phyloP scores from a whole-genome alignment of 148 eudicot genomes.

The Euryodendron excelsum region DNA sequence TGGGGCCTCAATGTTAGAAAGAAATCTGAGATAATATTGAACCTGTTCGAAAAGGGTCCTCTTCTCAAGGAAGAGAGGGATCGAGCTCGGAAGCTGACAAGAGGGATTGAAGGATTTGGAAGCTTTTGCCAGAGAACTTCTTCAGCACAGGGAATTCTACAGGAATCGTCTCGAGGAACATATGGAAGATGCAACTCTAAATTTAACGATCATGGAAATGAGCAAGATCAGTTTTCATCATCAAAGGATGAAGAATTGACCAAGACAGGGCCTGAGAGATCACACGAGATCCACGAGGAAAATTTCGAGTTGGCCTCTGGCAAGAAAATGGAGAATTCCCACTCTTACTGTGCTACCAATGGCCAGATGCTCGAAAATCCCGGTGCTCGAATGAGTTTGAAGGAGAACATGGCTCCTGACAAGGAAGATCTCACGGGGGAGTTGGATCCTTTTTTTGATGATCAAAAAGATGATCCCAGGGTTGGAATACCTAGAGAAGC shows the following conservation, averaged over 20 bases:
- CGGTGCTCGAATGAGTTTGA: constrained; percentile 14
- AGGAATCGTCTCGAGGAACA: constrained; percentile 26
- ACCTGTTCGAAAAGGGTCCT: constrained; percentile 61
- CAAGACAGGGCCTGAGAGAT: not conserved
- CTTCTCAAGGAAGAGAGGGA: constrained; percentile 75
- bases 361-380: constrained; percentile 1
- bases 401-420: constrained; percentile 62
- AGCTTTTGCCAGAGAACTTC: constrained; percentile 53
- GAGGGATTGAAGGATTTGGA: constrained; percentile 91
- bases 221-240: constrained; percentile 28
- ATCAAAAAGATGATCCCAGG: constrained; percentile 13
- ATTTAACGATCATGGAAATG: constrained; percentile 55
- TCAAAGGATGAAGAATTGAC: constrained; percentile 7
- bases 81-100: constrained; percentile 61
- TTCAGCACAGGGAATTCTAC: constrained; percentile 30
- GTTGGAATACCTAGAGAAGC: constrained; percentile 26
- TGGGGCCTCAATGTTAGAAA: constrained; percentile 83
- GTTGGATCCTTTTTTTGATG: constrained; percentile 41
- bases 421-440: constrained; percentile 24
- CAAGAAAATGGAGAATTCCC: constrained; percentile 14
- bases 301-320: not conserved
- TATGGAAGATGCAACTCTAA: constrained; percentile 63
- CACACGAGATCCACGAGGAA: constrained; percentile 2
- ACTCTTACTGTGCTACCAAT: not conserved
- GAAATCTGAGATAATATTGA: constrained; percentile 64